Evolutionary conservation across 768 basidiomycete species (phyloP), one percentile per base, ranked within the genome.

Genomic region (Mycena amicta): DNA sequence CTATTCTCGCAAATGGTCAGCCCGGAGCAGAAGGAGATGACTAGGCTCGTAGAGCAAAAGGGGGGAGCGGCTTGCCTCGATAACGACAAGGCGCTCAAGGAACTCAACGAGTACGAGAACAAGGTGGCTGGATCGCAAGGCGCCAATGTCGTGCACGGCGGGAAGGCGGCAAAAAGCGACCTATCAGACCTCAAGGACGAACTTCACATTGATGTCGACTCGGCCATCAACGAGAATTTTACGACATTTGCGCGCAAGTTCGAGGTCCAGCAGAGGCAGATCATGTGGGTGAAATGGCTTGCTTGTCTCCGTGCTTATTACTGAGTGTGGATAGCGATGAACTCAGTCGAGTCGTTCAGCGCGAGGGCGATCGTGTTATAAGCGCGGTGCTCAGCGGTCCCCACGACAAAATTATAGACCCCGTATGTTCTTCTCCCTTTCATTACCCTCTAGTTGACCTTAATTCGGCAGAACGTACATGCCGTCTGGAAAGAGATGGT

Each of bases 281-380:
- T 74, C 23, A 51, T 62, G n/a, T n/a, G n/a, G n/a, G n/a, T n/a
- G n/a, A n/a, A n/a, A n/a, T n/a, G n/a, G n/a, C n/a, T n/a, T n/a
- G n/a, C n/a, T n/a, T n/a, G n/a, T n/a, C n/a, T n/a, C n/a, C n/a
- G n/a, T n/a, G n/a, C n/a, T n/a, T n/a, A n/a, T n/a, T n/a, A n/a
- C n/a, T n/a, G n/a, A n/a, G n/a, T n/a, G n/a, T n/a, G n/a, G n/a
- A n/a, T n/a, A n/a, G n/a, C 25, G 61, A 74, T 16, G 69, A 74
- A 47, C 50, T 74, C 15, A 47, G 52, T 4, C 50, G 59, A 3
- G 57, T 68, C 13, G 65, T 75, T 0, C 61, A 66, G 22, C 65
- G 69, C 22, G 69, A 71, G 46, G 71, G 70, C 11, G 71, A 76
- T 45, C 55, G 58, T 55, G 70, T 74, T 16, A 74, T 75, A 18